phyloP scores from a whole-genome alignment of 495 filamentous ascomycete species.

The Neurospora tetraspora region DNA sequence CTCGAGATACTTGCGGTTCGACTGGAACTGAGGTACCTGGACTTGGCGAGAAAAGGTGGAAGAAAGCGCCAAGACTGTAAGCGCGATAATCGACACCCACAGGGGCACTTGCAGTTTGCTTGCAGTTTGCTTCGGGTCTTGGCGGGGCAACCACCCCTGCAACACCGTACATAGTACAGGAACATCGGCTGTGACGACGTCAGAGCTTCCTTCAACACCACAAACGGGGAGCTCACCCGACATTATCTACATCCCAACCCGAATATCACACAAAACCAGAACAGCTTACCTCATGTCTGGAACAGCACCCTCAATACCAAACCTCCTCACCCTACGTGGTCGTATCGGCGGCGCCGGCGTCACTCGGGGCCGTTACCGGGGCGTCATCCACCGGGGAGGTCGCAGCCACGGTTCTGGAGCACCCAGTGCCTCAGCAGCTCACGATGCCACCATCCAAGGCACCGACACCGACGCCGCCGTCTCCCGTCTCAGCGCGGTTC shows the following conservation, averaged over 20 bases:
- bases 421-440: constrained; percentile 14
- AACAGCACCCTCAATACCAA: constrained; percentile 57
- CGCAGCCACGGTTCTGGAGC: constrained; percentile 27
- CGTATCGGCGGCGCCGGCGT: constrained; percentile 19
- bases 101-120: neutral
- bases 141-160: neutral
- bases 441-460: constrained; percentile 58
- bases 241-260: neutral
- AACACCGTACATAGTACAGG: neutral
- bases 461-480: constrained; percentile 89
- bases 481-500: constrained; percentile 78
- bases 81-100: too few species aligned
- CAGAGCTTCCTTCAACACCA: neutral
- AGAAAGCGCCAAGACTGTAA: too few species aligned
- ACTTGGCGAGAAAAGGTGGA: too few species aligned
- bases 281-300: constrained; percentile 41
- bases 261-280: neutral
- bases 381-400: constrained; percentile 32
- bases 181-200: neutral
- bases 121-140: neutral
- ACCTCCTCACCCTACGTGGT: constrained; percentile 57
- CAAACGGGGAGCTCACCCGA: neutral
- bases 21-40: too few species aligned
- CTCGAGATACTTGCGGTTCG: too few species aligned
- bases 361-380: constrained; percentile 22